Percentiles rank a stretch among this genome's conserved stretches.
These are phyloP conservation scores for Acacia pycnantha DNA, from an alignment of 331 rosid species.

Conservation along the genomic window DNA sequence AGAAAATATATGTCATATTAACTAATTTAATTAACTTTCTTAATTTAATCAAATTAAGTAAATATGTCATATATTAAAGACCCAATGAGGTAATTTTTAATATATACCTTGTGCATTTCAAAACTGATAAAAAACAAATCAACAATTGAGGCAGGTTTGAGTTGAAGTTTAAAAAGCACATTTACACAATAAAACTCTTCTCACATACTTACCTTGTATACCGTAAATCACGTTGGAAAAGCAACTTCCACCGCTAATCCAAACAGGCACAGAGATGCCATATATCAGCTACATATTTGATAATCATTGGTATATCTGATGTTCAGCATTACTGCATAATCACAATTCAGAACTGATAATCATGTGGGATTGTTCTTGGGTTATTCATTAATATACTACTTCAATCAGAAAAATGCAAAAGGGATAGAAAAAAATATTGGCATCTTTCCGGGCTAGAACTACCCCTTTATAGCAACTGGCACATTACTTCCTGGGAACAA, in stretches of 20 bases:
- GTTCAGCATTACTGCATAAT: neutral
- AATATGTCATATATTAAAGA: too few species aligned
- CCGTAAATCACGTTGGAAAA: too few species aligned
- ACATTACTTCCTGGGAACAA: neutral
- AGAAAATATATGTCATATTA: too few species aligned
- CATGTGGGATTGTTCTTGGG: neutral
- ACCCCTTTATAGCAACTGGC: neutral
- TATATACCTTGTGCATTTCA: neutral
- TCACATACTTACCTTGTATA: too few species aligned
- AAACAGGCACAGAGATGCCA: neutral
- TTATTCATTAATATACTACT: neutral
- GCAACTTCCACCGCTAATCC: too few species aligned
- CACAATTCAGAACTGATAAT: neutral
- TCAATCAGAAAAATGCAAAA: neutral
- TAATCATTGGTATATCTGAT: neutral
- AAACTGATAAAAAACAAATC: neutral
- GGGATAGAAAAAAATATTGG: neutral
- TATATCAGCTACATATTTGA: neutral
- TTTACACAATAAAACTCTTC: too few species aligned
- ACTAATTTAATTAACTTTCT: too few species aligned
- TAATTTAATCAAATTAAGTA: too few species aligned
- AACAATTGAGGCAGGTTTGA: neutral
- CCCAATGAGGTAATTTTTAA: neutral
- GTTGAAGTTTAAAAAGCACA: too few species aligned
- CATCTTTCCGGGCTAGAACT: neutral